Evolutionary conservation across 768 basidiomycete species (phyloP).

Genomic region (Cystofilobasidium bisporidii): DNA sequence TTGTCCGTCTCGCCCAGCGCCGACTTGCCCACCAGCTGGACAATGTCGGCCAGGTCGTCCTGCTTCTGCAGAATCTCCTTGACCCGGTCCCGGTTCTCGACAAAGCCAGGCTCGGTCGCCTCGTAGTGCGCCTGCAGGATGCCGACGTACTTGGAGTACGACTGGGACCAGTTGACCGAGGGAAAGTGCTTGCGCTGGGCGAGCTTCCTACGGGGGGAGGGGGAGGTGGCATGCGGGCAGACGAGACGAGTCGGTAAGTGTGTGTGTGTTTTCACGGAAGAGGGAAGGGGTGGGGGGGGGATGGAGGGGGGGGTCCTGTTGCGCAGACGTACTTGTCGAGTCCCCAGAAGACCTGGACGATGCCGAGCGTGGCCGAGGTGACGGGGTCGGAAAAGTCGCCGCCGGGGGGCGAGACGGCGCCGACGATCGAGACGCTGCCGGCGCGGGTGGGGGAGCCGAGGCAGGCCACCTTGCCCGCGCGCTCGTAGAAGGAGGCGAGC

Average conservation of each 20-base stretch:
- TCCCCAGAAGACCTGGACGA: constrained; percentile 99
- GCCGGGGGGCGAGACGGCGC: constrained; percentile 97
- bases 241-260: not conserved
- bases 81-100: constrained; percentile 78
- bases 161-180: constrained; percentile 99
- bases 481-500: constrained; percentile 94
- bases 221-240: not conserved
- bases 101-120: constrained; percentile 80
- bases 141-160: constrained; percentile 97
- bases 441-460: constrained; percentile 76
- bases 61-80: constrained; percentile 99
- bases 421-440: constrained; percentile 96
- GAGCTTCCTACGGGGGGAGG: constrained; percentile 50
- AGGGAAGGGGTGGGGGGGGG: not conserved
- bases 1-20: constrained; percentile 95
- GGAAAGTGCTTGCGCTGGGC: constrained; percentile 99
- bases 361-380: constrained; percentile 91
- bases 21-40: constrained; percentile 98
- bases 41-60: constrained; percentile 95
- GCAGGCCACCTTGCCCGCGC: constrained; percentile 90
- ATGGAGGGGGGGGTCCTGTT: constrained; percentile 1
- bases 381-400: constrained; percentile 99
- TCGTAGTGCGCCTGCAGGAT: constrained; percentile 90
- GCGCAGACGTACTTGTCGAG: constrained; percentile 63
- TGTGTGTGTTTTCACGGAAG: not conserved